These are phyloP conservation scores for Dioscorea cayenensis DNA, from an alignment of 116 monocot species.

Conservation along the genomic window DNA sequence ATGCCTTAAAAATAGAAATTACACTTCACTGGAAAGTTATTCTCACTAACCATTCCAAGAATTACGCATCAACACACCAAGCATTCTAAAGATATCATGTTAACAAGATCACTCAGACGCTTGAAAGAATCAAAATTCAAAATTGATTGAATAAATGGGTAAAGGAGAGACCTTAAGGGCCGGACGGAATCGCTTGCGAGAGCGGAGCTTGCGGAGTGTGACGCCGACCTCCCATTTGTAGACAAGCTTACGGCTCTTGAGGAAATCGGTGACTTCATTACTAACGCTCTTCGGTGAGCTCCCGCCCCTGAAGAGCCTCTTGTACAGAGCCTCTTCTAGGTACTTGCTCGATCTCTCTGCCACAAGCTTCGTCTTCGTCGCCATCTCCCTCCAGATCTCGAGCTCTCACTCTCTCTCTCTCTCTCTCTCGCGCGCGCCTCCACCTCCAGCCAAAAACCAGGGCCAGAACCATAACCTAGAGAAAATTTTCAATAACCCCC, in stretches of 20 bases:
- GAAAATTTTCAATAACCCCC: too few species aligned
- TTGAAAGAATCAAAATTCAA: not conserved
- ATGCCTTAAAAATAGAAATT: too few species aligned
- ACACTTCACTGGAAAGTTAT: too few species aligned
- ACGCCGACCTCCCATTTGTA: conserved; percentile 97
- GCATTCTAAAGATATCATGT: too few species aligned
- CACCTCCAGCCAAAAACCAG: not conserved
- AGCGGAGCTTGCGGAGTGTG: conserved; percentile 73
- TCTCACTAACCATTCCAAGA: too few species aligned
- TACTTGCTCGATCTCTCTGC: conserved; percentile 68
- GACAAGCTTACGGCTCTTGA: conserved; percentile 84
- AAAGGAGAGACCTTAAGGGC: conserved; percentile 71
- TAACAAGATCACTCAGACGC: not conserved
- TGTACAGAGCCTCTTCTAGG: conserved; percentile 83
- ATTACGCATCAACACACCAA: too few species aligned
- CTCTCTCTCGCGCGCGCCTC: not conserved
- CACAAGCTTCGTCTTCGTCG: conserved; percentile 37
- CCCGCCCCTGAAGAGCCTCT: conserved; percentile 66
- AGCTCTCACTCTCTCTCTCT: not conserved
- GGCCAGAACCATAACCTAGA: too few species aligned
- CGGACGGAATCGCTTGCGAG: conserved; percentile 47
- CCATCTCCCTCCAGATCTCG: conserved; percentile 11
- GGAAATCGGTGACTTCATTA: conserved; percentile 61
- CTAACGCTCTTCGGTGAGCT: conserved; percentile 49
- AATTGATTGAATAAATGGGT: not conserved